Evolutionary conservation across 495 filamentous ascomycete genomes (phyloP).

Genomic region (Talaromyces thailandensis): DNA sequence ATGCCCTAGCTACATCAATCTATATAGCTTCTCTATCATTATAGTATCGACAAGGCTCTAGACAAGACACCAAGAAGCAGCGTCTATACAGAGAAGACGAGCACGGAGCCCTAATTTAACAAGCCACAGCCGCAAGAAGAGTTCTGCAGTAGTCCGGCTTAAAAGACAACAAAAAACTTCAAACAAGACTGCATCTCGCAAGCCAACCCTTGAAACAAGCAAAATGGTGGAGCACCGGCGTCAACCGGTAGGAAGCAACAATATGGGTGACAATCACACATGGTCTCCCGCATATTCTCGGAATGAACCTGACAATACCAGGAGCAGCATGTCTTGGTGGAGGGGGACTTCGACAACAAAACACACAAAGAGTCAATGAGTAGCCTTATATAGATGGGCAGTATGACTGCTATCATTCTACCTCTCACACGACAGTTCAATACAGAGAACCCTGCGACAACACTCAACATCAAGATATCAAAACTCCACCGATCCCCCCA

Average conservation of each 20-base stretch:
- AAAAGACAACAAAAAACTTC: neutral
- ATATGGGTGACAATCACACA: neutral
- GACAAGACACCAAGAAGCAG: no score
- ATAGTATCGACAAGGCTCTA: no score
- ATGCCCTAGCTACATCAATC: no score
- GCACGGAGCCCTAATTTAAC: neutral
- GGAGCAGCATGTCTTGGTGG: neutral
- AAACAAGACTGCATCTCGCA: neutral
- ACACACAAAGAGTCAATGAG: neutral
- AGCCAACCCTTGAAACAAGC: no score
- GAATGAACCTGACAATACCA: neutral
- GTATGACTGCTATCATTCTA: neutral
- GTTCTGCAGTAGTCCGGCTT: no score
- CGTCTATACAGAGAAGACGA: neutral
- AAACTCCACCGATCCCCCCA: neutral
- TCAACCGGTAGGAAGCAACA: neutral
- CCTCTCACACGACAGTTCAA: neutral
- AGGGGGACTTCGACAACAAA: neutral
- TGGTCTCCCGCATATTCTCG: neutral
- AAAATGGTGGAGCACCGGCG: no score
- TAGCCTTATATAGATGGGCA: neutral
- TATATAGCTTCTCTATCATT: no score
- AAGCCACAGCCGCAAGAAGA: neutral
- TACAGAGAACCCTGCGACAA: neutral
- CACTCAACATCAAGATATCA: neutral